phyloP scores from a whole-genome alignment of 1,139 yeast species.

The Lodderomyces theae region DNA sequence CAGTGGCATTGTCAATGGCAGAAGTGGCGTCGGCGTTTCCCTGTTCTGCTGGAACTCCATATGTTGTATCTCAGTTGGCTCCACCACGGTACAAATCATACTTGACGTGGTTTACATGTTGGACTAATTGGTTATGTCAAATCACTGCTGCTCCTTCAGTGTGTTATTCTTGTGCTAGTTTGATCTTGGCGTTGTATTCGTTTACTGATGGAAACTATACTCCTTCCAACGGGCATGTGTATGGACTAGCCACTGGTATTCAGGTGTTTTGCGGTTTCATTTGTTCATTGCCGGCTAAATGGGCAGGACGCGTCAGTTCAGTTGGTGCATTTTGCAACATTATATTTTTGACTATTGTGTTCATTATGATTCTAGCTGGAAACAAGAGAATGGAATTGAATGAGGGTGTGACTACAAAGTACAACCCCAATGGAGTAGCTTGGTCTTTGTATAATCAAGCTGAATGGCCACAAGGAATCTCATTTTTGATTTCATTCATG shows the following conservation, averaged over 20 bases:
- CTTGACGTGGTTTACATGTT: conserved; percentile 58
- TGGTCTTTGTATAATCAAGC: conserved; percentile 63
- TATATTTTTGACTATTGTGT: conserved; percentile 52
- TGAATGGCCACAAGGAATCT: conserved; percentile 65
- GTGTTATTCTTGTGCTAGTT: conserved; percentile 56
- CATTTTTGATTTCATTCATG: conserved; percentile 58
- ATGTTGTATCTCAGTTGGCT: conserved; percentile 50
- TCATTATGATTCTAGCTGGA: conserved; percentile 56
- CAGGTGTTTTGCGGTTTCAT: conserved; percentile 50
- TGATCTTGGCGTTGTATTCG: conserved; percentile 56
- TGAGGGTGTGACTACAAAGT: conserved; percentile 35
- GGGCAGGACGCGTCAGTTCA: conserved; percentile 55
- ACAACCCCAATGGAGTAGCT: conserved; percentile 49
- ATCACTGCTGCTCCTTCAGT: conserved; percentile 57
- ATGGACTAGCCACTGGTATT: conserved; percentile 50
- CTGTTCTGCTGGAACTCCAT: conserved; percentile 49
- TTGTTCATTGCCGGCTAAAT: conserved; percentile 52
- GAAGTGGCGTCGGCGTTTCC: conserved; percentile 50
- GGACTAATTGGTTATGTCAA: conserved; percentile 52
- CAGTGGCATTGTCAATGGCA: conserved; percentile 50
- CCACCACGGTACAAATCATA: conserved; percentile 54
- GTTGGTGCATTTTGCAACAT: conserved; percentile 52
- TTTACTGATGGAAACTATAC: conserved; percentile 32
- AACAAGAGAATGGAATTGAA: conserved; percentile 38
- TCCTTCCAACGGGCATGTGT: conserved; percentile 51